These are phyloP conservation scores for Malassezia arunalokei DNA, from an alignment of 1,284 basidiomycete species.

Conservation along the genomic window DNA sequence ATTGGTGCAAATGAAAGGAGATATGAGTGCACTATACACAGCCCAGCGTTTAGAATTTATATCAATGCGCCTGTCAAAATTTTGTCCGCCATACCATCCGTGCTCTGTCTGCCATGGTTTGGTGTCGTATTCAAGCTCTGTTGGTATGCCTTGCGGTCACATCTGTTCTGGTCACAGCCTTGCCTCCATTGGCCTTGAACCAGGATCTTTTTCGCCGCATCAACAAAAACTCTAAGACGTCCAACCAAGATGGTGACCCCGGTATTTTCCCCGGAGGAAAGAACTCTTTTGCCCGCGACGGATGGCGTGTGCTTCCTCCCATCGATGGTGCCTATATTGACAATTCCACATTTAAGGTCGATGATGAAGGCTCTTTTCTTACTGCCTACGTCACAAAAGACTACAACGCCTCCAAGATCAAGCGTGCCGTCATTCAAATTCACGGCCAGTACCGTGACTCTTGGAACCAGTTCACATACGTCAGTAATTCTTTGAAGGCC, in stretches of 20 bases:
- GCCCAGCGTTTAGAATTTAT: too few relatives aligned
- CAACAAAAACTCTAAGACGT: not conserved
- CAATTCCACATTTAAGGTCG: conserved; percentile 25
- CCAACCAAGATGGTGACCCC: not conserved
- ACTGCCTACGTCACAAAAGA: conserved; percentile 24
- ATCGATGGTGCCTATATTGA: conserved; percentile 29
- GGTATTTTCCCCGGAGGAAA: not conserved
- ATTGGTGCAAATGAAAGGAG: too few relatives aligned
- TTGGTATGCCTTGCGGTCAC: too few relatives aligned
- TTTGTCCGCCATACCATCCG: too few relatives aligned
- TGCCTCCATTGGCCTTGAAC: not conserved
- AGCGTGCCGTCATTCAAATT: conserved; percentile 33
- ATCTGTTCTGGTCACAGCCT: too few relatives aligned
- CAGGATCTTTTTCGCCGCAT: not conserved
- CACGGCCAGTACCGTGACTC: conserved; percentile 35
- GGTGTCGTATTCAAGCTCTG: too few relatives aligned
- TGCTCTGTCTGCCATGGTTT: too few relatives aligned
- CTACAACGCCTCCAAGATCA: conserved; percentile 25
- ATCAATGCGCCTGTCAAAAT: too few relatives aligned
- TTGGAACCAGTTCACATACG: conserved; percentile 38
- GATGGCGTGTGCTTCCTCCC: conserved; percentile 16
- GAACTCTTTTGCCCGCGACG: not conserved
- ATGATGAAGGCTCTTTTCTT: conserved; percentile 17
- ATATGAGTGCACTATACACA: too few relatives aligned
- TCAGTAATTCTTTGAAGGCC: conserved; percentile 23